Conservation (phyloP, 2,329 filamentous ascomycete genomes). For the Ceratocystis cacaofunesta region DNA sequence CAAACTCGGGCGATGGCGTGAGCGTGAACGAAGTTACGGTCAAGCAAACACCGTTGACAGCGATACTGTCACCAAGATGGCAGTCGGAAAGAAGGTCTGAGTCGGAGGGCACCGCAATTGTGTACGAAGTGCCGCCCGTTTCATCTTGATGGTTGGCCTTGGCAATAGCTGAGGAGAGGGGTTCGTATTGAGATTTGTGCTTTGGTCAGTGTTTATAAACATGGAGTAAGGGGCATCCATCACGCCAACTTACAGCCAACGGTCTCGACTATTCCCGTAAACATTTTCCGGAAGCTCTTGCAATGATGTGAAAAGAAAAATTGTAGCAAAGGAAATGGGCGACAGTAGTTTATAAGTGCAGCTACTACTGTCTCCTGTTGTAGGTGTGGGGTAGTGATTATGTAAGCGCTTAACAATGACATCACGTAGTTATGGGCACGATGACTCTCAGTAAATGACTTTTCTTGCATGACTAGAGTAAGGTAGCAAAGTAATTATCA, state of each 20-base stretch:
- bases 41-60: constrained; percentile 88
- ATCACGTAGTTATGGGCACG: too few relatives aligned
- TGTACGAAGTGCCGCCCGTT: constrained; percentile 78
- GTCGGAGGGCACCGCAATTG: constrained; percentile 53
- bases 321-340: background rate
- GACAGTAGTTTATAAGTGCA: background rate
- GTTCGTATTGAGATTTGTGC: background rate
- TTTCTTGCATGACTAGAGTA: too few relatives aligned
- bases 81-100: constrained; percentile 69
- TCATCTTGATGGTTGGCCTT: constrained; percentile 66
- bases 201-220: background rate
- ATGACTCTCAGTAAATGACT: too few relatives aligned
- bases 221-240: background rate
- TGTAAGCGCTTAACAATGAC: background rate
- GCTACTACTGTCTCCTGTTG: background rate
- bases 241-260: constrained; percentile 60
- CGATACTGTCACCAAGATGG: constrained; percentile 82
- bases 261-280: constrained; percentile 85
- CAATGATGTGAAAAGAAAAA: background rate
- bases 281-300: constrained; percentile 43
- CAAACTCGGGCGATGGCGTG: constrained; percentile 44
- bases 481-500: too few relatives aligned
- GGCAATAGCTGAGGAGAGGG: constrained; percentile 53
- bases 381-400: background rate
- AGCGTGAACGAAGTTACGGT: constrained; percentile 54